phyloP scores from a whole-genome alignment of 148 eudicot species.

The Chenopodium formosanum region DNA sequence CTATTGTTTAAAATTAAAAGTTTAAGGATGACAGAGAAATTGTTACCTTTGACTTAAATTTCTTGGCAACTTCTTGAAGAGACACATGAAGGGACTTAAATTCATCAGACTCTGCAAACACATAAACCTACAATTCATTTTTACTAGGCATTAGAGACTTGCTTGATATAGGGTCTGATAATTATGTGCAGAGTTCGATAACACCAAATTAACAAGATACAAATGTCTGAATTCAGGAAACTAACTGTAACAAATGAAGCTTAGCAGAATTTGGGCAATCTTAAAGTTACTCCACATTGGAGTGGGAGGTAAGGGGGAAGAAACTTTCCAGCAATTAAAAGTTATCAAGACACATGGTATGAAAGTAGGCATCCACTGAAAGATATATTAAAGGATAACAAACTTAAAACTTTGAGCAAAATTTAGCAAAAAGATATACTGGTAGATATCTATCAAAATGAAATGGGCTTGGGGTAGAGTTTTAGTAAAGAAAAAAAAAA shows the following conservation, averaged over 20 bases:
- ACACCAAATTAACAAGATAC: background rate
- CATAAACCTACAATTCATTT: constrained; percentile 51
- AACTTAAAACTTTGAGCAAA: background rate
- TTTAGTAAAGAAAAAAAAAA: background rate
- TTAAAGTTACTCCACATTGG: background rate
- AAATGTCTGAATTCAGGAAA: background rate
- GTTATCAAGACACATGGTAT: background rate
- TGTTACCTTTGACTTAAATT: constrained; percentile 71
- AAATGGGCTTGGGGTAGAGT: background rate
- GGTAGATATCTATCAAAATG: background rate
- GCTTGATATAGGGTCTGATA: background rate
- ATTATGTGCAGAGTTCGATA: background rate
- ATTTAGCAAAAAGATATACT: background rate
- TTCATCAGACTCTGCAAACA: constrained; percentile 70
- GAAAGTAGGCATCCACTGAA: background rate
- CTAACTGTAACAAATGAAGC: background rate
- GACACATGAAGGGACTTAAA: constrained; percentile 58
- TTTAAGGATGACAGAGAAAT: background rate
- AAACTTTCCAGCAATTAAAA: background rate
- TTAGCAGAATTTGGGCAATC: background rate
- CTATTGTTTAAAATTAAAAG: background rate
- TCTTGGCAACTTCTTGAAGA: constrained; percentile 71
- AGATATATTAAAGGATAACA: background rate
- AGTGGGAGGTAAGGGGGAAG: background rate
- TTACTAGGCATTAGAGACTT: constrained; percentile 20